These are phyloP conservation scores for Miscanthus lutarioriparius DNA, from an alignment of 176 grass and related monocot species.

Conservation along the genomic window DNA sequence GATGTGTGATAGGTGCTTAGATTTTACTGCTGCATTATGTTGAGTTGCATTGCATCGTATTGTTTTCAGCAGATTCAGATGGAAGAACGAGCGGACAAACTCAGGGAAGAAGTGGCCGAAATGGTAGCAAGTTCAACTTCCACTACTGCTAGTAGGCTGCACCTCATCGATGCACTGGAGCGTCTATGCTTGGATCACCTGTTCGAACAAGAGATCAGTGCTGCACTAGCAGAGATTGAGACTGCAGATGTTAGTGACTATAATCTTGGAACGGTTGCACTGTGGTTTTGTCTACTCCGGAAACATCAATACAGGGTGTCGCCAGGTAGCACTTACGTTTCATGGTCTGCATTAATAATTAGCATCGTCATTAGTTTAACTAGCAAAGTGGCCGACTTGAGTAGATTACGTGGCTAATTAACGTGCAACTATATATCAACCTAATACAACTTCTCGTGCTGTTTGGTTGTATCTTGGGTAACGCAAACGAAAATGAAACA, in stretches of 20 bases:
- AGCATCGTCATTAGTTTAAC: too few relatives aligned
- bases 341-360: too few relatives aligned
- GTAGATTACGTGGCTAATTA: too few relatives aligned
- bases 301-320: not conserved
- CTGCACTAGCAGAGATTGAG: not conserved
- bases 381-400: too few relatives aligned
- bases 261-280: not conserved
- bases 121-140: not conserved
- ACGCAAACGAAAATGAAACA: too few relatives aligned
- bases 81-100: not conserved
- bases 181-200: conserved; percentile 20
- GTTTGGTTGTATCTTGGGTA: too few relatives aligned
- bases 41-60: not conserved
- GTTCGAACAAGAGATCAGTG: not conserved
- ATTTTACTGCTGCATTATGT: not conserved
- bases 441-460: too few relatives aligned
- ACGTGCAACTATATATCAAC: too few relatives aligned
- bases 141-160: not conserved
- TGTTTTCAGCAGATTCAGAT: not conserved
- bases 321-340: not conserved
- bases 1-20: not conserved
- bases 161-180: not conserved
- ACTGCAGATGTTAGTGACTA: not conserved
- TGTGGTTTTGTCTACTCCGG: conserved; percentile 13
- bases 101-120: not conserved